These are phyloP conservation scores for Euphrasia arctica DNA, from an alignment of 305 asterid genomes.

Conservation along the genomic window DNA sequence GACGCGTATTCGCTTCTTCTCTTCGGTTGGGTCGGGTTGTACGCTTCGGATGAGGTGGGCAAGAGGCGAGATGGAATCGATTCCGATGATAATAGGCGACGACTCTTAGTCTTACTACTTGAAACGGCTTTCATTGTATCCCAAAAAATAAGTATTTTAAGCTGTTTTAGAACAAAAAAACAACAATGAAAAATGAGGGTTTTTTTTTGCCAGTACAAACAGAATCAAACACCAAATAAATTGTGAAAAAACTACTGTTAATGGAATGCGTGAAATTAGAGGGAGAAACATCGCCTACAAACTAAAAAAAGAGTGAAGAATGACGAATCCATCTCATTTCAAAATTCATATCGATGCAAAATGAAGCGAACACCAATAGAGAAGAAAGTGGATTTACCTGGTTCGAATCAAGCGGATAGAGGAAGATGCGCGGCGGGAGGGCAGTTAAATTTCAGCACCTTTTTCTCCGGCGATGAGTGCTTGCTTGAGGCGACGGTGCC, in stretches of 20 bases:
- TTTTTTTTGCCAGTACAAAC: background rate
- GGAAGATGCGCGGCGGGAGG: background rate
- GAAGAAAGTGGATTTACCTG: background rate
- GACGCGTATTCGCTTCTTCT: constrained; percentile 51
- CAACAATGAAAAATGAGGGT: background rate
- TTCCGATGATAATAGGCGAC: constrained; percentile 32
- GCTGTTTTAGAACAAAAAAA: background rate
- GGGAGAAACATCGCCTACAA: background rate
- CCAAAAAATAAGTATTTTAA: background rate
- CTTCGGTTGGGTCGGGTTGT: constrained; percentile 36
- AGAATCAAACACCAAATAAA: background rate
- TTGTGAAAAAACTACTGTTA: background rate
- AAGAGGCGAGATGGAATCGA: constrained; percentile 36
- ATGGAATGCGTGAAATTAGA: background rate
- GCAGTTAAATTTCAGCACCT: background rate
- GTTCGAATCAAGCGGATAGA: background rate
- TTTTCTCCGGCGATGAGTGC: background rate
- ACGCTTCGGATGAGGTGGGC: constrained; percentile 25
- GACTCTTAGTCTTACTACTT: constrained; percentile 20
- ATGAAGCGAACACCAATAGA: background rate
- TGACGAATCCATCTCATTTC: background rate
- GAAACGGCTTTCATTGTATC: constrained; percentile 36
- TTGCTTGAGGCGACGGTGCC: too few species aligned
- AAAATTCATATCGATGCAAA: background rate
- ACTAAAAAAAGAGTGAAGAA: background rate